Conservation (phyloP, 176 grass and related monocot genomes). For the Zoysia japonica region DNA sequence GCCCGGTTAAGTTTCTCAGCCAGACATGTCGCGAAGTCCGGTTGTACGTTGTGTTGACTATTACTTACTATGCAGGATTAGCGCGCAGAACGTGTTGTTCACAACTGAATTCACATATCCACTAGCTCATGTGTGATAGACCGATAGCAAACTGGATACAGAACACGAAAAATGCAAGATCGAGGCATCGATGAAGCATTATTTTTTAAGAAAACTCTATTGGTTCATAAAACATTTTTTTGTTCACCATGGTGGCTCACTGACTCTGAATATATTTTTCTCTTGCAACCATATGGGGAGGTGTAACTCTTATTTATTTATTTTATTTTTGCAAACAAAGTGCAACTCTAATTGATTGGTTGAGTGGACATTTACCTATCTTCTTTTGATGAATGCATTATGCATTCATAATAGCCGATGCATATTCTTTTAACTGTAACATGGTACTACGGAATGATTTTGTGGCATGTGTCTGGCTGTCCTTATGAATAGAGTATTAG, state of each 20-base stretch:
- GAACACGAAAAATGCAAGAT: background rate
- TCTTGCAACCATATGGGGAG: background rate
- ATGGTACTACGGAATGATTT: constrained; percentile 9
- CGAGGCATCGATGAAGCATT: background rate
- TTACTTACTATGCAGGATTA: constrained; percentile 1
- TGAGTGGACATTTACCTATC: constrained; percentile 6
- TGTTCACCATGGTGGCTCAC: background rate
- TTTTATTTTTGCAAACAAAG: background rate
- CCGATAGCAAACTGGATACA: background rate
- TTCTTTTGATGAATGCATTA: background rate
- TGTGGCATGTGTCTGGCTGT: constrained; percentile 4
- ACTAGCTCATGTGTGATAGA: background rate
- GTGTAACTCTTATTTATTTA: background rate
- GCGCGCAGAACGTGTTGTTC: background rate
- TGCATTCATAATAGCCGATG: constrained; percentile 1
- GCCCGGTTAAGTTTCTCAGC: background rate
- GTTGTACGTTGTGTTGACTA: constrained; percentile 13
- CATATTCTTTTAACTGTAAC: constrained; percentile 9
- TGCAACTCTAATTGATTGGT: constrained; percentile 5
- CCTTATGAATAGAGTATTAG: constrained; percentile 15
- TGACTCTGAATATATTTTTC: background rate
- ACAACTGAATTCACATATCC: background rate
- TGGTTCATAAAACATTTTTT: background rate
- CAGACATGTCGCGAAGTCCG: background rate
- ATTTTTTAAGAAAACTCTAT: background rate